Conservation (phyloP, 768 basidiomycete genomes). For the Neoboletus subvelutipes region DNA sequence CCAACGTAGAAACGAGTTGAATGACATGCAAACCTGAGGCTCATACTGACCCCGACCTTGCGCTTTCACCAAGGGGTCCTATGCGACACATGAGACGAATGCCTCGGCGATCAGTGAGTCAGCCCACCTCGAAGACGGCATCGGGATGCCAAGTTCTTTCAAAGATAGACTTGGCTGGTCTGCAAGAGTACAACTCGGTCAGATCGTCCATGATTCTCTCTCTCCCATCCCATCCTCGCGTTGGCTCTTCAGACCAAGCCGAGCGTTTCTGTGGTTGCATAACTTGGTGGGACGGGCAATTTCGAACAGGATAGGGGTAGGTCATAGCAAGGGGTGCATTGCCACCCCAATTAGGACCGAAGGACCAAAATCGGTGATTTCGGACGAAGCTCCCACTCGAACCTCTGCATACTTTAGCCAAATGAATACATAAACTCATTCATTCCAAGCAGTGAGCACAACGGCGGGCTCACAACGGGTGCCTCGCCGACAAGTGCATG, state of each 20-base stretch:
- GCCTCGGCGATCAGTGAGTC: background rate
- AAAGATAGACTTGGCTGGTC: background rate
- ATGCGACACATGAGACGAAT: background rate
- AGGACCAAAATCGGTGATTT: too few relatives aligned
- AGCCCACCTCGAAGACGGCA: background rate
- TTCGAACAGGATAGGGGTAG: background rate
- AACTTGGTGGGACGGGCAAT: background rate
- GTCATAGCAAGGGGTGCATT: too few relatives aligned
- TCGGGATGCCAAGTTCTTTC: background rate
- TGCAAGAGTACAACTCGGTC: background rate
- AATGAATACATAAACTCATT: too few relatives aligned
- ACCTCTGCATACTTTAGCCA: too few relatives aligned
- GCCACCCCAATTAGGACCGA: too few relatives aligned
- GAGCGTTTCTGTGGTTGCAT: background rate
- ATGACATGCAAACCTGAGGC: background rate
- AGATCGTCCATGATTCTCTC: background rate
- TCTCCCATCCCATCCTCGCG: background rate
- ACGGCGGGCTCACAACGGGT: too few relatives aligned
- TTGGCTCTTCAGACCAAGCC: background rate
- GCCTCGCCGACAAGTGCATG: too few relatives aligned
- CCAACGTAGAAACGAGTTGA: background rate
- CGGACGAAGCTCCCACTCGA: too few relatives aligned
- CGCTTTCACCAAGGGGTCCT: background rate
- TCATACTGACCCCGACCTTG: background rate
- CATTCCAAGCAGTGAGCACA: too few relatives aligned